Evolutionary conservation across 2,329 filamentous ascomycete species (phyloP), one percentile per base, ranked within the genome.

Genomic region (Ascochyta viciae-villosae): DNA sequence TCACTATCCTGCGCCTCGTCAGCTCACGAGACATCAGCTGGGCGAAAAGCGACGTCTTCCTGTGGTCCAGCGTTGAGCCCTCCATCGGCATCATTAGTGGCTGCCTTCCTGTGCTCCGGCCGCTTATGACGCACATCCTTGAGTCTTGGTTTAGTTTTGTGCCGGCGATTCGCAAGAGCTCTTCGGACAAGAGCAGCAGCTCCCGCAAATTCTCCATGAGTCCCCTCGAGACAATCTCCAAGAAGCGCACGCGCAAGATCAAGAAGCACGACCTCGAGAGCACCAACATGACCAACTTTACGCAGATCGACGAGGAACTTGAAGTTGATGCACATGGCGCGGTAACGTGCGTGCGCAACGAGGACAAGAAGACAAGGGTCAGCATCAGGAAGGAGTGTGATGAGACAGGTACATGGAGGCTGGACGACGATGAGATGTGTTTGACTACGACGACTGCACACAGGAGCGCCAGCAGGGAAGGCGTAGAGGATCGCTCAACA

Each of bases 401-500:
- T 16, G 26, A 57, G 24, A 62, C 59, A 24, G 47, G 54, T 8
- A 54, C 24, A 27, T 63, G 54, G 54, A 53, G 62, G 19, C 58
- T 55, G 7, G 63, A 65, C 35, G 63, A 66, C 6, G 63, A 66
- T 47, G 62, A 64, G 27, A 63, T 64, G 35, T 63, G 62, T 31
- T 47, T 65, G 16, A 66, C 63, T 22, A 61, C 56, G 23, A 64
- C 61, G 6, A 59, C 42, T 44, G 42, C 60, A 22, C 58, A 65
- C 39, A 54, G 55, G 4, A 52, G 48, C 34, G 54, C 49, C 13
- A 63, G 58, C 10, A 42, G 46, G 19, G 48, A 40, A n/a, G 42
- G 29, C 16, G 10, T 44, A 12, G 61, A 56, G 16, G 51, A 58
- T 15, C 24, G 39, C 9, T 49, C 51, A 1, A 38, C 22, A n/a